Conservation (phyloP, 768 basidiomycete species). For the Sporobolomyces phaffii region DNA sequence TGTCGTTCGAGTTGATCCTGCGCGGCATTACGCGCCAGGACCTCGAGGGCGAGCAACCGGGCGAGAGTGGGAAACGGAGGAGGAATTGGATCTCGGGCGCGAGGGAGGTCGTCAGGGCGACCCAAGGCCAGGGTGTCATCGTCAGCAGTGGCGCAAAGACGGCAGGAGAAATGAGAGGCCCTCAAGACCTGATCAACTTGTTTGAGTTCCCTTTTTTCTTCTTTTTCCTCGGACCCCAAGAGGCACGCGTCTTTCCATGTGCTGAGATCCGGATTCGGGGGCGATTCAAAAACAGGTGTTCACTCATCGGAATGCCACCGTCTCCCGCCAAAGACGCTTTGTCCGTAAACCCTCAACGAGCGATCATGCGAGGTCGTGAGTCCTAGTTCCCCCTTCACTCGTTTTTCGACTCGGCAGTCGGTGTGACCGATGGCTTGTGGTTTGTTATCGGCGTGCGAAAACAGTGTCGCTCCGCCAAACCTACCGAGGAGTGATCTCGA, state of each 20-base stretch:
- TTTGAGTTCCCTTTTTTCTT: conserved; percentile 46
- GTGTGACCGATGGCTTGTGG: too few species aligned
- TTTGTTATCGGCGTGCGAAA: too few species aligned
- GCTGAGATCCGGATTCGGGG: background rate
- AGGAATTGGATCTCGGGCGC: conserved; percentile 80
- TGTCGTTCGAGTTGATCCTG: conserved; percentile 67
- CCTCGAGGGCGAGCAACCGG: conserved; percentile 45
- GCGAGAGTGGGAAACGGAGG: conserved; percentile 43
- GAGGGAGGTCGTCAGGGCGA: conserved; percentile 68
- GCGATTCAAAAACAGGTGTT: conserved; percentile 33
- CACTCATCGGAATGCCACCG: conserved; percentile 28
- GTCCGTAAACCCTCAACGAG: conserved; percentile 30
- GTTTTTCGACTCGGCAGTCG: too few species aligned
- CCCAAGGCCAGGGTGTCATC: conserved; percentile 70
- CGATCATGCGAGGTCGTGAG: conserved; percentile 35
- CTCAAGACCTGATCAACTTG: conserved; percentile 71
- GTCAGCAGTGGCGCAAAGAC: conserved; percentile 62
- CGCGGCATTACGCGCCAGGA: conserved; percentile 29
- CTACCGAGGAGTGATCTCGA: conserved; percentile 38
- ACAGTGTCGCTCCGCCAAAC: conserved; percentile 36
- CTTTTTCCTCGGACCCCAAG: background rate
- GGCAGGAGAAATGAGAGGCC: conserved; percentile 62
- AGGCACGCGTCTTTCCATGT: background rate
- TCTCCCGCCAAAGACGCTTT: conserved; percentile 31
- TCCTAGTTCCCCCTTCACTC: background rate